Conservation (phyloP, 805 yeast species). For the Suhomyces emberorum region DNA sequence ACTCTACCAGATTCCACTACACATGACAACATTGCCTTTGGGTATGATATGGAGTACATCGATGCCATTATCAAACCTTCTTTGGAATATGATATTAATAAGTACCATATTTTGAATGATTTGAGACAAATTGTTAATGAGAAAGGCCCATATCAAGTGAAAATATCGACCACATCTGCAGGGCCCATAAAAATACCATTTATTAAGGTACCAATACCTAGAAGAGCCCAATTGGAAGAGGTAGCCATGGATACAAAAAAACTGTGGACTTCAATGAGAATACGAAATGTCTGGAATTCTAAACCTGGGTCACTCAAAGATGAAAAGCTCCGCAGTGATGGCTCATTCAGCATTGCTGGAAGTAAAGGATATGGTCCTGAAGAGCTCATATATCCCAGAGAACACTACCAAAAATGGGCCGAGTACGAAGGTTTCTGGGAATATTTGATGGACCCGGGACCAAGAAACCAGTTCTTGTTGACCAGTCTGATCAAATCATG, state of each 20-base stretch:
- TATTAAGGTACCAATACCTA: slow-evolving; percentile 22
- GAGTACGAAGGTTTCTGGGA: slow-evolving; percentile 38
- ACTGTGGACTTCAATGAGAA: slow-evolving; percentile 23
- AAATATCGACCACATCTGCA: slow-evolving; percentile 26
- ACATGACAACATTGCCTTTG: slow-evolving; percentile 16
- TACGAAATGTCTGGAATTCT: slow-evolving; percentile 29
- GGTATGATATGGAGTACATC: slow-evolving; percentile 32
- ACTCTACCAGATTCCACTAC: slow-evolving; percentile 24
- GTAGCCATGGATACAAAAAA: slow-evolving; percentile 32
- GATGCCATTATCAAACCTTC: slow-evolving; percentile 31
- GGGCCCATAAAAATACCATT: slow-evolving; percentile 30
- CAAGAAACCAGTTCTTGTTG: background rate
- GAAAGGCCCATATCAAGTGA: slow-evolving; percentile 37
- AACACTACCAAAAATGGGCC: slow-evolving; percentile 24
- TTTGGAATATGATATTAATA: slow-evolving; percentile 32
- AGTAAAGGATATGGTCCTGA: slow-evolving; percentile 25
- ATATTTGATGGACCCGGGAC: slow-evolving; percentile 13
- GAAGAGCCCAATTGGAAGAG: slow-evolving; percentile 15
- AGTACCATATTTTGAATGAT: slow-evolving; percentile 19
- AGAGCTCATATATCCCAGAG: slow-evolving; percentile 27
- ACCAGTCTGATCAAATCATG: slow-evolving; percentile 6
- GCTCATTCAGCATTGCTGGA: slow-evolving; percentile 27
- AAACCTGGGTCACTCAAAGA: slow-evolving; percentile 9
- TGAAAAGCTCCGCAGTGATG: slow-evolving; percentile 19
- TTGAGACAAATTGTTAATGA: slow-evolving; percentile 20